Conservation (phyloP, 2,329 filamentous ascomycete genomes). For the Diplodia sapinea region DNA sequence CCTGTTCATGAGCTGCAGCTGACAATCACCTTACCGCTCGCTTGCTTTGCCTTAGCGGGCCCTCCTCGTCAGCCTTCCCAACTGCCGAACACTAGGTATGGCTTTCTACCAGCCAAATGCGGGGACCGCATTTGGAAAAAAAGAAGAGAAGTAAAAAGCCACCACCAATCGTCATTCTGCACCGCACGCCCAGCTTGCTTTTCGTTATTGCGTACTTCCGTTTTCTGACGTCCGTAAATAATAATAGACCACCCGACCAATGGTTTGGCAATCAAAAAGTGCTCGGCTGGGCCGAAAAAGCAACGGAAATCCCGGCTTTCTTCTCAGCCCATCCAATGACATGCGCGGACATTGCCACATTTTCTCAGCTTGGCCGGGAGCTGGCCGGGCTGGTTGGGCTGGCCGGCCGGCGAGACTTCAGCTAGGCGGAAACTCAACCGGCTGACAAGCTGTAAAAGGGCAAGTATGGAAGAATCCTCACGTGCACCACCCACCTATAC, state of each 20-base stretch:
- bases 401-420: no score
- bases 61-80: neutral
- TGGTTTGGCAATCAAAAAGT: no score
- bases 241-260: no score
- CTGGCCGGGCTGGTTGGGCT: no score
- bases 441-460: no score
- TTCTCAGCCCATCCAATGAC: no score
- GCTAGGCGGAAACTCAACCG: no score
- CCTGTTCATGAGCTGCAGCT: conserved; percentile 2
- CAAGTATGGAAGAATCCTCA: no score
- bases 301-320: no score
- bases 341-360: no score
- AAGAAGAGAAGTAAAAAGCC: neutral
- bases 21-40: neutral
- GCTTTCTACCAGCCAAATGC: neutral
- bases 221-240: neutral
- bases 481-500: neutral
- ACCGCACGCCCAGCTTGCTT: neutral
- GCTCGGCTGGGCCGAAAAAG: no score
- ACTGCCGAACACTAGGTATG: neutral
- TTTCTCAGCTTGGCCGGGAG: no score
- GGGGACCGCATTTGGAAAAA: neutral
- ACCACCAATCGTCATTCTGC: neutral
- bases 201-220: neutral
- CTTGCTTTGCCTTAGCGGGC: neutral